Evolutionary conservation across 139 green algal genomes (phyloP).

Genomic region (Tetradesmus obliquus): DNA sequence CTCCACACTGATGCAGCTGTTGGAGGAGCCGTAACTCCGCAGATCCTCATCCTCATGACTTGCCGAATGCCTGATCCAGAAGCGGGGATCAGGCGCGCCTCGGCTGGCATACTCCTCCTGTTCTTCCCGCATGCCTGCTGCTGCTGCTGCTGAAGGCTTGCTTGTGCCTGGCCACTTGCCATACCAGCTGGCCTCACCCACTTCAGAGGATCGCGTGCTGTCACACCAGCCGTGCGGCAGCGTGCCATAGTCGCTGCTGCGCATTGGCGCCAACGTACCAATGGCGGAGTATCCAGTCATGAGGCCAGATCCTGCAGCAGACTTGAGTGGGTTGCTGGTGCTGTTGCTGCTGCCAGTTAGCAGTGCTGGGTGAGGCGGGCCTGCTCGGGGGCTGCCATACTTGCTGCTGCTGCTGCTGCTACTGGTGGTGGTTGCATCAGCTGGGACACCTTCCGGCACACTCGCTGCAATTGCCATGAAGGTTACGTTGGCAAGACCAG

Average conservation of each 20-base stretch:
- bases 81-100: not conserved
- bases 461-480: not conserved
- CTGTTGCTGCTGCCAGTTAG: not conserved
- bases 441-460: not conserved
- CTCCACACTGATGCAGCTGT: not conserved
- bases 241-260: not conserved
- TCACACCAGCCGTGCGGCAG: not conserved
- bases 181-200: not conserved
- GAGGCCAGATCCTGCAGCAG: not conserved
- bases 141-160: not conserved
- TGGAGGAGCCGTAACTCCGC: not conserved
- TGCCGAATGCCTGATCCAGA: not conserved
- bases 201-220: not conserved
- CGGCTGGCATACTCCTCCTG: not conserved
- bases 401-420: not conserved
- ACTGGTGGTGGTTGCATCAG: not conserved
- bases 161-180: not conserved
- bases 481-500: not conserved
- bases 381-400: not conserved
- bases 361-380: not conserved
- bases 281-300: not conserved
- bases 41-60: not conserved
- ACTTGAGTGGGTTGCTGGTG: not conserved
- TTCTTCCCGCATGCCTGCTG: not conserved
- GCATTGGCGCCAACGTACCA: not conserved